Evolutionary conservation across 257 asterid genomes (phyloP).

Genomic region (Plantago elongata): DNA sequence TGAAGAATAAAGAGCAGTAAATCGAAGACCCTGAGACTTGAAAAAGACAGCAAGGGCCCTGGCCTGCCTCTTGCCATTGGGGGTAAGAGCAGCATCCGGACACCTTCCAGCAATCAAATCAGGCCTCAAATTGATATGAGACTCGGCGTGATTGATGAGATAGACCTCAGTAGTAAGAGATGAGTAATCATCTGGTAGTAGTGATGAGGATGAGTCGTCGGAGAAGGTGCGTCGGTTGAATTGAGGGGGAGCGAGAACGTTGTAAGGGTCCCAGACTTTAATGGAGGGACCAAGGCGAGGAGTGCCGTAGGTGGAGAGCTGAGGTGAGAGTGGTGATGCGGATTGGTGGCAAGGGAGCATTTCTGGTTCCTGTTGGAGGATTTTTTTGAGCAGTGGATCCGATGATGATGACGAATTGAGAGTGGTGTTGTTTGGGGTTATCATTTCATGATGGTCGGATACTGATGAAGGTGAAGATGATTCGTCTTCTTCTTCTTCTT

Average conservation of each 20-base stretch:
- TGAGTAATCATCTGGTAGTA: no score
- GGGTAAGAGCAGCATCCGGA: constrained; percentile 85
- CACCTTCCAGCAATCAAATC: constrained; percentile 91
- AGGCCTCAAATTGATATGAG: constrained; percentile 84
- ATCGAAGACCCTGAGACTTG: constrained; percentile 73
- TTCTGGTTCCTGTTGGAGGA: constrained; percentile 91
- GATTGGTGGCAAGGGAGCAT: constrained; percentile 97
- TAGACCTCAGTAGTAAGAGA: constrained; percentile 55
- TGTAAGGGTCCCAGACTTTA: constrained; percentile 96
- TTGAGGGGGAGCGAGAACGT: constrained; percentile 77
- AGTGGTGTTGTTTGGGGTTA: no score
- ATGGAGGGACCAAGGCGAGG: constrained; percentile 82
- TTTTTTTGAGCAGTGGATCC: constrained; percentile 51
- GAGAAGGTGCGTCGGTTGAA: constrained; percentile 36
- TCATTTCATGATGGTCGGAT: constrained; percentile 24
- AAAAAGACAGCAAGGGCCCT: constrained; percentile 83
- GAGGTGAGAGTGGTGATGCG: constrained; percentile 96
- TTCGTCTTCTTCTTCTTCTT: constrained; percentile 39
- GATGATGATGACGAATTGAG: constrained; percentile 16
- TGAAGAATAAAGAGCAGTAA: constrained; percentile 68
- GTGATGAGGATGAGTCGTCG: constrained; percentile 36
- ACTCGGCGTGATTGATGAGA: constrained; percentile 83
- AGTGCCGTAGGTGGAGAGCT: constrained; percentile 79
- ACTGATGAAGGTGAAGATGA: constrained; percentile 27
- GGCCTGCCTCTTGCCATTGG: constrained; percentile 94